Percentiles rank a stretch among this genome's conserved stretches.
These are phyloP conservation scores for Austroboletus niveus DNA, from an alignment of 1,284 basidiomycete species.

Conservation along the genomic window DNA sequence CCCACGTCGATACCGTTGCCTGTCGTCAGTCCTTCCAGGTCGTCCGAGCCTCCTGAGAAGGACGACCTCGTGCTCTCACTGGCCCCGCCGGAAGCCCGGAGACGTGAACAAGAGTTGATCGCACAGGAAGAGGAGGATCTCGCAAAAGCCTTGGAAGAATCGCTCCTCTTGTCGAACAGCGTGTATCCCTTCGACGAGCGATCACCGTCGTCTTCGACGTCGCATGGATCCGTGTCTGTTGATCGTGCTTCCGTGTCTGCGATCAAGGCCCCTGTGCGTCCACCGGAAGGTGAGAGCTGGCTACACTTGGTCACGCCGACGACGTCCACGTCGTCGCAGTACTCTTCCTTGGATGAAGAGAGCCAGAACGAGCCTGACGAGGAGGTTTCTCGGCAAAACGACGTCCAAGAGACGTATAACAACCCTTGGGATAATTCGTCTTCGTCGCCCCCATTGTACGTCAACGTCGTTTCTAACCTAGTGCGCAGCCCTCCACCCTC, in stretches of 20 bases:
- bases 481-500: slow-evolving; percentile 12
- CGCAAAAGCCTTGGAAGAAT: slow-evolving; percentile 61
- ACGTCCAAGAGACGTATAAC: slow-evolving; percentile 1
- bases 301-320: slow-evolving; percentile 33
- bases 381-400: slow-evolving; percentile 7
- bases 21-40: slow-evolving; percentile 13
- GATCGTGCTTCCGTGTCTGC: slow-evolving; percentile 18
- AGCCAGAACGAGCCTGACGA: slow-evolving; percentile 6
- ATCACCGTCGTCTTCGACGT: slow-evolving; percentile 8
- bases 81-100: slow-evolving; percentile 49
- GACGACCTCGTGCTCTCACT: slow-evolving; percentile 45
- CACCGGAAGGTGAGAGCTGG: slow-evolving; percentile 34
- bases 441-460: slow-evolving; percentile 25
- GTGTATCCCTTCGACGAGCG: slow-evolving; percentile 17
- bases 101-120: slow-evolving; percentile 34
- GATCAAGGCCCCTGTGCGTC: slow-evolving; percentile 13
- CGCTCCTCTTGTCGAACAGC: slow-evolving; percentile 37
- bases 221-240: slow-evolving; percentile 7
- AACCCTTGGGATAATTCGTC: slow-evolving; percentile 8
- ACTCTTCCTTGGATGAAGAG: slow-evolving; percentile 9
- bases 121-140: slow-evolving; percentile 62
- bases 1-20: slow-evolving; percentile 30
- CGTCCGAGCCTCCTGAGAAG: slow-evolving; percentile 21
- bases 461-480: slow-evolving; percentile 24
- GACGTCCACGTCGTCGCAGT: slow-evolving; percentile 21